Percentiles rank a stretch among this genome's conserved stretches.
Evolutionary conservation across 805 yeast genomes (phyloP).

Genomic region (Barnettozyma botsteinii): DNA sequence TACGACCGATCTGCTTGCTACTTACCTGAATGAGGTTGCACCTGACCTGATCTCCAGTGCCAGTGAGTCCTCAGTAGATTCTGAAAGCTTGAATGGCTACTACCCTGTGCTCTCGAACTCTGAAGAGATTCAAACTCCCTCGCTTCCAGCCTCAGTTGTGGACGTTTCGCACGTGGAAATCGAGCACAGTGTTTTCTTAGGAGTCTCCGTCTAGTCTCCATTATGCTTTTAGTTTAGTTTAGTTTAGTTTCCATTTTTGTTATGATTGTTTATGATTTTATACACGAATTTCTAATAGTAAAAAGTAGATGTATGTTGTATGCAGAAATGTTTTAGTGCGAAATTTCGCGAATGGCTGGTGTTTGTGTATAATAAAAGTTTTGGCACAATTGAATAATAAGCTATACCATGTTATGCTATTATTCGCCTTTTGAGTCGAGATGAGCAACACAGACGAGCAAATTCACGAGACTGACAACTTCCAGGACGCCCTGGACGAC

Average conservation of each 20-base stretch:
- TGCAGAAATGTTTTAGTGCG: too few relatives aligned
- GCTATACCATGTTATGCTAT: too few relatives aligned
- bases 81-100: slow-evolving; percentile 8
- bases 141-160: slow-evolving; percentile 1
- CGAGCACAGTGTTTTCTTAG: neutral
- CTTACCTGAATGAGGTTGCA: slow-evolving; percentile 12
- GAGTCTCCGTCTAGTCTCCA: neutral
- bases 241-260: neutral
- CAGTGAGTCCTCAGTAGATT: slow-evolving; percentile 4
- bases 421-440: neutral
- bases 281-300: neutral
- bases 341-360: too few relatives aligned
- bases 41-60: slow-evolving; percentile 21
- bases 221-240: neutral
- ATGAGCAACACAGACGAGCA: slow-evolving; percentile 1
- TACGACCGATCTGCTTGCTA: slow-evolving; percentile 2
- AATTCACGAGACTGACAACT: slow-evolving; percentile 4
- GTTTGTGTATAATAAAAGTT: too few relatives aligned
- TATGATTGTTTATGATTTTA: neutral
- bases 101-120: slow-evolving; percentile 6
- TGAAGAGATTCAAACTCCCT: slow-evolving; percentile 8
- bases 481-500: slow-evolving; percentile 8
- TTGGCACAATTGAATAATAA: too few relatives aligned
- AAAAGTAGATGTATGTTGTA: neutral
- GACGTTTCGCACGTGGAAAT: neutral